phyloP scores from a whole-genome alignment of 176 grass and related monocot genomes.

The Carex kokanica region DNA sequence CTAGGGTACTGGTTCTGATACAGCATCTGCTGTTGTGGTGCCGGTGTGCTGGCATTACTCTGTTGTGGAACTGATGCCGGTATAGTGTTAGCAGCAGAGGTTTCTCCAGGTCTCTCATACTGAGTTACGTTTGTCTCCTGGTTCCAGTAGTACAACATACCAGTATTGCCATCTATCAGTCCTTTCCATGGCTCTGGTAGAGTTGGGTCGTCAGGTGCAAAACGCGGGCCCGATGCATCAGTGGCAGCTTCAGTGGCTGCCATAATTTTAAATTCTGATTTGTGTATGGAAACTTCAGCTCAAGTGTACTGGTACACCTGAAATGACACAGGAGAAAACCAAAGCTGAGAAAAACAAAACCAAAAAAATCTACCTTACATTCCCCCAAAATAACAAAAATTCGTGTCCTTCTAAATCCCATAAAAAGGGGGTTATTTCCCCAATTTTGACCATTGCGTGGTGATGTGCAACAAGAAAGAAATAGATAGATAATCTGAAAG shows the following conservation, averaged over 20 bases:
- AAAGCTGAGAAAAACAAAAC: not conserved
- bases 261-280: slow-evolving; percentile 26
- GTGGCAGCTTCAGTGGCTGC: slow-evolving; percentile 43
- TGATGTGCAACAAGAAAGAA: too few species aligned
- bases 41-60: not conserved
- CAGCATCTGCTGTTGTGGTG: slow-evolving; percentile 14
- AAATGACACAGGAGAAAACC: not conserved
- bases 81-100: slow-evolving; percentile 15
- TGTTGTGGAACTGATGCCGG: slow-evolving; percentile 13
- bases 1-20: slow-evolving; percentile 25
- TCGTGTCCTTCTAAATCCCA: too few species aligned
- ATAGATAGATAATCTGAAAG: too few species aligned
- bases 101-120: slow-evolving; percentile 55
- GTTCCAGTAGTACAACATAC: slow-evolving; percentile 88
- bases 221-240: slow-evolving; percentile 55
- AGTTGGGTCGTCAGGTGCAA: slow-evolving; percentile 78
- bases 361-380: too few species aligned
- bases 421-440: too few species aligned
- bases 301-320: not conserved
- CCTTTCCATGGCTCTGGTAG: slow-evolving; percentile 82
- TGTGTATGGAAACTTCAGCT: not conserved
- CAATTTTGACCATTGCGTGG: too few species aligned
- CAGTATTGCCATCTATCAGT: slow-evolving; percentile 58
- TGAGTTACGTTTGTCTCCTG: slow-evolving; percentile 89
- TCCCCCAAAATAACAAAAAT: too few species aligned